Evolutionary conservation across 2,329 filamentous ascomycete genomes (phyloP), one percentile per base, ranked within the genome.

Genomic region (Penicillium psychrosexuale): DNA sequence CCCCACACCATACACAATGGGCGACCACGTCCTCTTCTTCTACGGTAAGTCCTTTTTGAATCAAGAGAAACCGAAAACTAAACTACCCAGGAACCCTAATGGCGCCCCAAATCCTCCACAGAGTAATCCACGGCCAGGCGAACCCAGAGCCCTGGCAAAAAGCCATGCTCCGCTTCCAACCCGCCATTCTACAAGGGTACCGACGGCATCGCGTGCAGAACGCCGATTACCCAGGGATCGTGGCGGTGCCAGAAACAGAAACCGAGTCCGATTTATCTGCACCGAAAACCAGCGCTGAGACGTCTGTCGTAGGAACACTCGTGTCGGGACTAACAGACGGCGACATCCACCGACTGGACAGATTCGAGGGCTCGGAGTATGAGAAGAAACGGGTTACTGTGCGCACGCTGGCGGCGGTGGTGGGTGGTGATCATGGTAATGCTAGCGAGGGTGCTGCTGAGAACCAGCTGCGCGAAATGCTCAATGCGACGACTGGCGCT

Each of bases 91-190:
- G 80, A 61, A 86, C 83, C 27, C 74, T 87, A 68, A 97, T 97
- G 91, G 89, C 87, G n/a, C 85, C 88, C 0, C 84, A 88, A 67
- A 86, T 97, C 66, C 90, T 97, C 64, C 88, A 89, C 75, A 88
- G 88, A 33, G 91, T 96, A 40, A 90, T 90, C 72, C 90, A 92
- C 74, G 84, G 85, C 61, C 74, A 75, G 8, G 71, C 76, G 15
- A 80, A 59, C 67, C 83, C 67, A 34, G 81, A 71, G 66, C 79
- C 71, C 71, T 80, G 76, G 59, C 80, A 81, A 68, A 76, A 74
- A 55, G 70, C 72, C 12, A 73, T 83, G 44, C 77, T 93, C 34
- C 84, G 84, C 59, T 82, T 91, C 69, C 80, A 80, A 0, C 89
- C 91, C 0, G 92, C 92, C 13, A 76, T 95, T n/a, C 81, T 97